Percentiles rank a stretch among this genome's conserved stretches.
These are phyloP conservation scores for Hymenoscyphus scutula DNA, from an alignment of 2,329 filamentous ascomycete species.

Conservation along the genomic window DNA sequence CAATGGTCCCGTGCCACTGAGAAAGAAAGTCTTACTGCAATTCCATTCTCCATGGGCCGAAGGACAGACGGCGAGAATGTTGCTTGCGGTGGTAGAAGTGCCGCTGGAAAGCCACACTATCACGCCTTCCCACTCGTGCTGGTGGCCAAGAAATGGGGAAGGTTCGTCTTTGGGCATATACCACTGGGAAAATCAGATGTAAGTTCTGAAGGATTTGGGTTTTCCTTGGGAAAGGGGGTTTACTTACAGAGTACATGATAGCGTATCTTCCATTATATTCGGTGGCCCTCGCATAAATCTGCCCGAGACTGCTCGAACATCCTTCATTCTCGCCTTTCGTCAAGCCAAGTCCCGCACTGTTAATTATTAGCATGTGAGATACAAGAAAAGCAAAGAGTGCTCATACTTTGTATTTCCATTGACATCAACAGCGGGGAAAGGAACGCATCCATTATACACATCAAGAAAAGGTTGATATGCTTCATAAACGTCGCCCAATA, in stretches of 20 bases:
- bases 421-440: constrained; percentile 59
- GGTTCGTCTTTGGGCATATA: constrained; percentile 48
- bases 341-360: constrained; percentile 32
- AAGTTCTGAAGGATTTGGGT: neutral
- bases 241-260: constrained; percentile 48
- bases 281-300: constrained; percentile 48
- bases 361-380: neutral
- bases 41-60: constrained; percentile 51
- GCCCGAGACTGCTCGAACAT: constrained; percentile 47
- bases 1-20: constrained; percentile 44
- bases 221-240: neutral
- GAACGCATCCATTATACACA: constrained; percentile 59
- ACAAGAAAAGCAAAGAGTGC: no score
- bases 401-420: neutral
- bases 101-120: constrained; percentile 49
- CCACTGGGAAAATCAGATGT: constrained; percentile 26
- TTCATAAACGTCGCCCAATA: constrained; percentile 47
- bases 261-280: constrained; percentile 44
- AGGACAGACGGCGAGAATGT: constrained; percentile 50
- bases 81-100: constrained; percentile 32
- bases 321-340: constrained; percentile 40
- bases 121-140: constrained; percentile 56
- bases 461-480: constrained; percentile 56
- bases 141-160: constrained; percentile 43
- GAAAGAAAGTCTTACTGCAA: constrained; percentile 41